Evolutionary conservation across 2,329 filamentous ascomycete genomes (phyloP), one percentile per base, ranked within the genome.

Genomic region (Trichophyton schoenleinii): DNA sequence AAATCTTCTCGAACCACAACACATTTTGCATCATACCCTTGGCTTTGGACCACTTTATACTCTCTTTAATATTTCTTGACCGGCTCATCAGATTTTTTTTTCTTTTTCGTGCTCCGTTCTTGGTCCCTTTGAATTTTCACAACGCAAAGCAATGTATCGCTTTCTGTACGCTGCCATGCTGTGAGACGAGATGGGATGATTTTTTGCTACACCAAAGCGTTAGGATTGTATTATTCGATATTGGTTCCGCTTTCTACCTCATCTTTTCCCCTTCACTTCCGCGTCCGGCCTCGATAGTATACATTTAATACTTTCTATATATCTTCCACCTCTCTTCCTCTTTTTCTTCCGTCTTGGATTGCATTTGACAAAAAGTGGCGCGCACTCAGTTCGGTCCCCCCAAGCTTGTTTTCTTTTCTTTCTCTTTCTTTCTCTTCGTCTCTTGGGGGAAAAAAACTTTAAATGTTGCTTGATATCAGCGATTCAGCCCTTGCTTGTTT

Each of bases 191-290:
- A 13, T 31, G 55, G 55, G 55, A 22, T n/a, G 25, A 15, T 18
- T 25, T 58, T 22, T 31, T n/a, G 34, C n/a, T 8, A 31, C 18
- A 15, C 31, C 18, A 4, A n/a, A n/a, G 52, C 52, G 52, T 55
- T 28, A 36, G 52, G 52, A 55, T 36, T 55, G 52, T 55, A 55
- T 55, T 55, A 55, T 55, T 55, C 34, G 25, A 36, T 11, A 36
- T 36, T 55, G 18, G 28, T 55, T 13, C 34, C 9, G 11, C 8
- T 55, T 36, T 52, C 9, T 48, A 25, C n/a, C 20, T n/a, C n/a
- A 0, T 5, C n/a, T 44, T 31, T 44, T 18, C n/a, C n/a, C 41
- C 41, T 20, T n/a, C 52, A 36, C 18, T 13, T 55, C 34, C 34
- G 13, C 34, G 25, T 8, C 31, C 28, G 28, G 20, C 52, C 18